Evolutionary conservation across 2,329 filamentous ascomycete genomes (phyloP), one percentile per base, ranked within the genome.

Genomic region (Xylariaceae sp.): DNA sequence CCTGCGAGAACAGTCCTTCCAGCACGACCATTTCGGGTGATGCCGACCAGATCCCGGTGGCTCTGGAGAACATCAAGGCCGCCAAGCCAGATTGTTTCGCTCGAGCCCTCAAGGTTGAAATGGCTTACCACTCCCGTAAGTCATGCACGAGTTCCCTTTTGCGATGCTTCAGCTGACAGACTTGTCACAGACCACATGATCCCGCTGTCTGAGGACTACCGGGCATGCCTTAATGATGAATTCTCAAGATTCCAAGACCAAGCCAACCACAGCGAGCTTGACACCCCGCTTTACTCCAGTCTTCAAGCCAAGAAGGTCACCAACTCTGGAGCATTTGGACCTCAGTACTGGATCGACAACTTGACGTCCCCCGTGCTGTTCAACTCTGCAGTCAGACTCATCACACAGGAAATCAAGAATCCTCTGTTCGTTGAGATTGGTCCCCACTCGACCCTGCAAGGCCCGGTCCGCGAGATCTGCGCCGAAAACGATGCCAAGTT

Each of bases 91-190:
- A 70, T 13, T 68, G 69, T 0, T 67, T 74, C 15, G 68, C 71
- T 1, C 67, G 73, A 1, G 51, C 67, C 6, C 63, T 78, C 2
- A 72, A 73, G 47, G 73, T 76, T 0, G 71, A 75, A n/a, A 74
- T 70, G 56, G 76, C 76, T 0, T 79, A 77, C 56, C 77, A 78
- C 66, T 78, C 77, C 3, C 53, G 59, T 61, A 53, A 47, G 59
- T 30, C 23, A 30, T 49, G 52, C 13, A 11, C n/a, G 4, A 15
- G 4, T n/a, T 30, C 47, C 15, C 2, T 17, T 44, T 10, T 11
- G 3, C 1, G 13, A 6, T 10, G 54, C 10, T 13, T 42, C 35
- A 5, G 47, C 52, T 62, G 35, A 58, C 51, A 18, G 35, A 15
- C 8, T 10, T 11, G 23, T 54, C 17, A 6, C 17, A 65, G 62